Percentiles rank a stretch among this genome's conserved stretches.
These are phyloP conservation scores for Ochetophila trinervis DNA, from an alignment of 306 rosid genomes.

Conservation along the genomic window DNA sequence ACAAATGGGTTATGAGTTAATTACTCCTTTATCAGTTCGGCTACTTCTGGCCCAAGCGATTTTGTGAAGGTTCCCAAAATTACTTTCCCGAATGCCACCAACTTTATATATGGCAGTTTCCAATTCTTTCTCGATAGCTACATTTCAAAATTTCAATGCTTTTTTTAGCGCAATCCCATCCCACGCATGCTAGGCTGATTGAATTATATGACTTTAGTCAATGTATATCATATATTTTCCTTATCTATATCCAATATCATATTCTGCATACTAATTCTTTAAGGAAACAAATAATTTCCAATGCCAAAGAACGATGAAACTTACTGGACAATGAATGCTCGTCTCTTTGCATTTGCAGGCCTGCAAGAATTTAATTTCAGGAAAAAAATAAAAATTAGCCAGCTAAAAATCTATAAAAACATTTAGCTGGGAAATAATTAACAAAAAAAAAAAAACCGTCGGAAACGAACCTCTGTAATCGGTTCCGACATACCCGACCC, in stretches of 20 bases:
- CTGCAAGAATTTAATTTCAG: slow-evolving; percentile 31
- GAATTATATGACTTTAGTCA: slow-evolving; percentile 19
- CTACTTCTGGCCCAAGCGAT: slow-evolving; percentile 92
- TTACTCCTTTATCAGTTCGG: slow-evolving; percentile 97
- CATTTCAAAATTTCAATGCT: slow-evolving; percentile 38
- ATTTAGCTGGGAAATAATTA: background rate
- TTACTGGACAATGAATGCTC: slow-evolving; percentile 58
- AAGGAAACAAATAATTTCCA: background rate
- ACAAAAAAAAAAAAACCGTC: background rate
- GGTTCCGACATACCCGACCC: slow-evolving; percentile 79
- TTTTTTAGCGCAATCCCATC: slow-evolving; percentile 34
- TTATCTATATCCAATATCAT: background rate
- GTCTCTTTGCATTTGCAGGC: slow-evolving; percentile 77
- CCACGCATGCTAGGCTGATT: slow-evolving; percentile 29
- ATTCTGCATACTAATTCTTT: background rate
- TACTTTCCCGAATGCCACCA: slow-evolving; percentile 78
- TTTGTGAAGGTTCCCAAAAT: slow-evolving; percentile 71
- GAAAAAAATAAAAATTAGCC: background rate
- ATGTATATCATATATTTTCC: slow-evolving; percentile 1
- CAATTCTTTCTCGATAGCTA: slow-evolving; percentile 84
- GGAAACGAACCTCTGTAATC: slow-evolving; percentile 67
- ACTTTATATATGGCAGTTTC: slow-evolving; percentile 81
- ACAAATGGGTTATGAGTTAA: slow-evolving; percentile 9
- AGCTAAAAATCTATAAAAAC: background rate
- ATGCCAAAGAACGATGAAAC: slow-evolving; percentile 12